Percentiles rank a stretch among this genome's conserved stretches.
These are phyloP conservation scores for Vinca major DNA, from an alignment of 305 asterid genomes.

Conservation along the genomic window DNA sequence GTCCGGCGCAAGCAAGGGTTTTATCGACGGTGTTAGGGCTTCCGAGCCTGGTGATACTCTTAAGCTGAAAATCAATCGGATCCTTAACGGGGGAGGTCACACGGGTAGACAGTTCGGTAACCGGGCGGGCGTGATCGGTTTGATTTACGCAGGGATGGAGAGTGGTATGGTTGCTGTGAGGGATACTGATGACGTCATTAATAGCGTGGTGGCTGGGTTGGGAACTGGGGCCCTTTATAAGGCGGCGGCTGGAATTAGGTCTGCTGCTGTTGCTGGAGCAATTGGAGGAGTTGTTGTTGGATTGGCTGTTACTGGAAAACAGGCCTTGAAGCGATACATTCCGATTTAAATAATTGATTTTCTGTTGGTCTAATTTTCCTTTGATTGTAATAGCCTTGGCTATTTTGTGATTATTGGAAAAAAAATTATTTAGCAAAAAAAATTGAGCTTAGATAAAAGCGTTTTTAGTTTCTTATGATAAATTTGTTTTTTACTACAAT, in stretches of 20 bases:
- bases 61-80: conserved; percentile 64
- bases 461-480: no score
- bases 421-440: no score
- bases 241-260: conserved; percentile 87
- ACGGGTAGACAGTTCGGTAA: conserved; percentile 65
- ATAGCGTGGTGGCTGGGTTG: conserved; percentile 88
- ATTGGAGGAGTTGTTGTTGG: conserved; percentile 81
- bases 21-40: conserved; percentile 51
- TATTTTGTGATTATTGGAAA: no score
- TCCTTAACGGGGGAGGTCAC: conserved; percentile 77
- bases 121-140: conserved; percentile 70
- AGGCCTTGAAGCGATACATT: conserved; percentile 67
- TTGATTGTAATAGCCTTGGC: no score
- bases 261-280: conserved; percentile 95
- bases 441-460: conserved; percentile 1
- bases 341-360: conserved; percentile 40
- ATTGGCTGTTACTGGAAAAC: conserved; percentile 76
- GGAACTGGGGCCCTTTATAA: conserved; percentile 85
- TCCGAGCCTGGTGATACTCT: conserved; percentile 61
- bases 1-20: conserved; percentile 63
- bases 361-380: neutral
- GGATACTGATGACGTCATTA: conserved; percentile 74
- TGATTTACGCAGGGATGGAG: conserved; percentile 79
- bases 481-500: conserved; percentile 16
- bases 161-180: conserved; percentile 77